Base-by-base conservation (phyloP, 352 stramenopile genomes). In the Phytophthora quininea region DNA sequence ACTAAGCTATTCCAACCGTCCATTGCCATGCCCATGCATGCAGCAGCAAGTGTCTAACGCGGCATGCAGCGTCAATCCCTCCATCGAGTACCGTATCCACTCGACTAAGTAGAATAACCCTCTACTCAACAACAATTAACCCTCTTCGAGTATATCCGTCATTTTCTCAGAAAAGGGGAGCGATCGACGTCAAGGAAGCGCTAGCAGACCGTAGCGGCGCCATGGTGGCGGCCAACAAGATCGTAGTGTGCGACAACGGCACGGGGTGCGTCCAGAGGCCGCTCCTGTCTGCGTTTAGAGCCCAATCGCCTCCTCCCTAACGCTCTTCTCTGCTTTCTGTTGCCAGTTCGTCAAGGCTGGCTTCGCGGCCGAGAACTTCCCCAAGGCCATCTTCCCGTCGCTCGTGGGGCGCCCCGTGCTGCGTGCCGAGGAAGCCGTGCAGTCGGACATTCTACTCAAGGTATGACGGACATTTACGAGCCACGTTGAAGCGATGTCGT, bases 331-430 rank as follows among this genome's bases (percentile, higher is more conserved):
- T 40, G 3, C 33, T 60, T 8, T 33, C 0, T 53, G 19, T 61
- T 15, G 6, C 6, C 64, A 94, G 85, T 95, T 93, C 69, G 87
- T 97, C n/a, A 97, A 98, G 79, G 84, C 86, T 35, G 95, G 96
- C 3, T 98, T 98, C 69, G 95, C 95, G 15, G 93, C 89, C 30
- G 93, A 98, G 67, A 98, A 98, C 73, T 98, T 98, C 62, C 96
- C 96, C 32, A 88, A 89, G 62, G 90, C 83, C 62, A 97, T 98
- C 64, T 98, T 98, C 76, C 96, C 96, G 51, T 98, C 92, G 33
- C 91, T 99, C 38, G 86, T 99, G 3, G 96, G 96, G 1, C 86
- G 95, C 10, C 96, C 96, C n/a, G 96, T 97, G 61, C 74, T 99
- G 51, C 91, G 95, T 32, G 95, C 95, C 0, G 96, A 99, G 67